phyloP scores from a whole-genome alignment of 2,329 filamentous ascomycete genomes.

The Colletotrichum sp. region DNA sequence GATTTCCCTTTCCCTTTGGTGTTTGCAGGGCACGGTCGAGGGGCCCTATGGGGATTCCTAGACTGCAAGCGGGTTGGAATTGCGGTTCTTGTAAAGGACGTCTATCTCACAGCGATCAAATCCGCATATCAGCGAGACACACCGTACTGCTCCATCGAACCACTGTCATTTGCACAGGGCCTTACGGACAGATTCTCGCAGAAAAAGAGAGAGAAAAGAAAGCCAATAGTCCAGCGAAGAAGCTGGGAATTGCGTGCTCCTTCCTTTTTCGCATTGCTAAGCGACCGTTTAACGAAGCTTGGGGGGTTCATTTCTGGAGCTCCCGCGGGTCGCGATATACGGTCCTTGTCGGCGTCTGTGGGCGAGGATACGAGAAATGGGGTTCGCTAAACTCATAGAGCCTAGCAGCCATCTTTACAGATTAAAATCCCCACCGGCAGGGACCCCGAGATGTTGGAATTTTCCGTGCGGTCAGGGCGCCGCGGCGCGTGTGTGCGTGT shows the following conservation, averaged over 20 bases:
- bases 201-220: neutral
- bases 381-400: neutral
- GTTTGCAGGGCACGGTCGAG: neutral
- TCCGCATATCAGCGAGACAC: neutral
- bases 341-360: neutral
- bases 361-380: conserved; percentile 8
- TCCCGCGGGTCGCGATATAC: neutral
- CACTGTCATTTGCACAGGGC: neutral
- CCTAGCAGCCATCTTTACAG: neutral
- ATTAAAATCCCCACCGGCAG: conserved; percentile 5
- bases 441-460: conserved; percentile 12
- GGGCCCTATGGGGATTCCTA: neutral
- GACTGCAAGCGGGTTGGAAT: neutral
- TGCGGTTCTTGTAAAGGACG: neutral
- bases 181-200: neutral
- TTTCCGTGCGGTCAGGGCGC: neutral
- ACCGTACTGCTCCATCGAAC: neutral
- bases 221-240: neutral
- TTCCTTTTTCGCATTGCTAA: neutral
- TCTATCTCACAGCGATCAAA: neutral
- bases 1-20: neutral
- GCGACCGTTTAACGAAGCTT: neutral
- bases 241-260: neutral
- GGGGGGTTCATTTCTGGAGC: neutral
- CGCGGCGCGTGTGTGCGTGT: neutral